These are phyloP conservation scores for Globisporangium solare DNA, from an alignment of 352 stramenopile species.

Conservation along the genomic window DNA sequence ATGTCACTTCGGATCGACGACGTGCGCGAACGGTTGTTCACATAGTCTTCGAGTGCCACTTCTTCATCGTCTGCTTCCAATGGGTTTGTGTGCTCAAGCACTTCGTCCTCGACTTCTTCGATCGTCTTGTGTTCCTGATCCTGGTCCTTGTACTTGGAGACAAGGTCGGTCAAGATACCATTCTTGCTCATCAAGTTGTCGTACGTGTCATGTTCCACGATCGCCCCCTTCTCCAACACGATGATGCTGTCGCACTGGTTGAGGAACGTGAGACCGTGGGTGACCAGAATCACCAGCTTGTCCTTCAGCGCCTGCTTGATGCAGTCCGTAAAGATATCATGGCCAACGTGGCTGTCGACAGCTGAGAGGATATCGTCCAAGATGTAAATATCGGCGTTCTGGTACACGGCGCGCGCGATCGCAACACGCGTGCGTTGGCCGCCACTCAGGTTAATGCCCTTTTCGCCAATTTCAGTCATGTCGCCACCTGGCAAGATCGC, in stretches of 20 bases:
- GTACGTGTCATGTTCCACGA: conserved; percentile 82
- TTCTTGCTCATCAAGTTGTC: conserved; percentile 61
- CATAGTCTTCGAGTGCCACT: conserved; percentile 27
- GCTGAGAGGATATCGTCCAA: conserved; percentile 96
- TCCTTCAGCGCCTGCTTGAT: conserved; percentile 82
- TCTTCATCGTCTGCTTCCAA: conserved; percentile 22
- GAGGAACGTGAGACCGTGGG: conserved; percentile 83
- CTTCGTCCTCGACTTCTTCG: conserved; percentile 31
- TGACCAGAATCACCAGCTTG: conserved; percentile 93
- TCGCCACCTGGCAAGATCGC: conserved; percentile 90
- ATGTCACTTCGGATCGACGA: conserved; percentile 54
- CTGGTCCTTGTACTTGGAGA: conserved; percentile 57
- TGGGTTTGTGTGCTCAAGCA: conserved; percentile 8
- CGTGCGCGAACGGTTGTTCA: conserved; percentile 41
- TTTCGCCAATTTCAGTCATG: conserved; percentile 96
- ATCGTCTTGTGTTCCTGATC: conserved; percentile 38
- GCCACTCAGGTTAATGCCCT: conserved; percentile 96
- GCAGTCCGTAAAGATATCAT: conserved; percentile 93
- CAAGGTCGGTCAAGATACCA: conserved; percentile 55
- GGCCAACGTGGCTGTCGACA: conserved; percentile 96
- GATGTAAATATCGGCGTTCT: conserved; percentile 92
- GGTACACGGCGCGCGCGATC: conserved; percentile 93
- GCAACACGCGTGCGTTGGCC: conserved; percentile 93
- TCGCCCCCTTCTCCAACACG: conserved; percentile 55
- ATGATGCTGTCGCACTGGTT: conserved; percentile 55